phyloP scores from a whole-genome alignment of 1,284 basidiomycete genomes.

The Puccinia horiana region DNA sequence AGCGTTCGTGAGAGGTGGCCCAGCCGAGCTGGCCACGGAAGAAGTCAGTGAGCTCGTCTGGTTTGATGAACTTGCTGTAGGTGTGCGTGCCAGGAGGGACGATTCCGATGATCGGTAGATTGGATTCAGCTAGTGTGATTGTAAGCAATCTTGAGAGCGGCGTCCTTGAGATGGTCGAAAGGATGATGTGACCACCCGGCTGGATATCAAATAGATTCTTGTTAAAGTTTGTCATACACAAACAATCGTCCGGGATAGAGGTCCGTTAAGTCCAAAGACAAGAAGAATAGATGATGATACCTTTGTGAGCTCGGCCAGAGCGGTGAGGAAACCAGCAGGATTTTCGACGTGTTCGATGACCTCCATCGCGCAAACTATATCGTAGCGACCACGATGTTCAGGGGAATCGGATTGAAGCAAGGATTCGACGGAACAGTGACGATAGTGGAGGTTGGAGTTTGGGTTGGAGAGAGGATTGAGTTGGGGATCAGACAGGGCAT shows the following conservation, averaged over 20 bases:
- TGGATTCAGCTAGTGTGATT: slow-evolving; percentile 79
- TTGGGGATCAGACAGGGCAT: slow-evolving; percentile 75
- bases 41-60: slow-evolving; percentile 80
- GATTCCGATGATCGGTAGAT: slow-evolving; percentile 68
- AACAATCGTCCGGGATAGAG: background rate
- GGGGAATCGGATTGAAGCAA: slow-evolving; percentile 64
- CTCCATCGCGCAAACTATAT: slow-evolving; percentile 96
- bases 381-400: slow-evolving; percentile 67
- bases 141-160: slow-evolving; percentile 85
- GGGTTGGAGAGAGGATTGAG: slow-evolving; percentile 57
- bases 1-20: slow-evolving; percentile 56
- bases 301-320: slow-evolving; percentile 80
- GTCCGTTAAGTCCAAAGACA: background rate
- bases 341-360: slow-evolving; percentile 96
- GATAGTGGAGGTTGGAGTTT: slow-evolving; percentile 62
- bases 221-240: background rate
- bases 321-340: slow-evolving; percentile 77
- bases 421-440: slow-evolving; percentile 77
- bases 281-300: slow-evolving; percentile 60
- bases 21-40: slow-evolving; percentile 68
- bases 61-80: slow-evolving; percentile 84
- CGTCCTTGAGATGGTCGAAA: slow-evolving; percentile 95
- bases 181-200: slow-evolving; percentile 92
- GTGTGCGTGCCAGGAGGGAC: slow-evolving; percentile 91
- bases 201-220: slow-evolving; percentile 56